phyloP scores from a whole-genome alignment of 305 asterid genomes.

The Fraxinus greggii region DNA sequence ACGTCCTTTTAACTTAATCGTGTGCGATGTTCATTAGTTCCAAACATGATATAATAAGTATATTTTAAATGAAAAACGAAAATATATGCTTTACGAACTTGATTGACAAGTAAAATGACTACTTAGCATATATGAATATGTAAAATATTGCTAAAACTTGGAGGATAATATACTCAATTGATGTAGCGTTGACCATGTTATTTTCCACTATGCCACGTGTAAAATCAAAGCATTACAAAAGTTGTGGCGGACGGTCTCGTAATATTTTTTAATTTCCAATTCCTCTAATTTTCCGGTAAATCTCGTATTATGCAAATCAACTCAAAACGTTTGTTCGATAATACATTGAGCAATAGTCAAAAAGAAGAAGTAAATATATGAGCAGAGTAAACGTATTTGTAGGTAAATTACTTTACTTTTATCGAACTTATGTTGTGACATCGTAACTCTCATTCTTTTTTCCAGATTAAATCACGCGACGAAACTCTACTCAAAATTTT shows the following conservation, averaged over 20 bases:
- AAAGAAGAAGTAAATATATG: background rate
- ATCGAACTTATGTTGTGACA: background rate
- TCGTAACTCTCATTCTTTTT: background rate
- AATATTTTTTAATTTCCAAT: background rate
- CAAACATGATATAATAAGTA: background rate
- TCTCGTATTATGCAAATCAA: background rate
- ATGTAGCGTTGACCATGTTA: background rate
- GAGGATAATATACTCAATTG: background rate
- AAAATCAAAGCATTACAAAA: background rate
- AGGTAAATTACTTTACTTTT: background rate
- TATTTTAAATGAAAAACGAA: background rate
- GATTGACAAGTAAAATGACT: constrained; percentile 18
- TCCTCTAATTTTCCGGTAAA: background rate
- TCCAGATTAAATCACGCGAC: constrained; percentile 7
- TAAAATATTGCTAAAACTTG: background rate
- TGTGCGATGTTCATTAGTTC: background rate
- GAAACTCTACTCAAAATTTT: background rate
- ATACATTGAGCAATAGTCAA: background rate
- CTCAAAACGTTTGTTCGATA: background rate
- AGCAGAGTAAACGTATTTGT: background rate
- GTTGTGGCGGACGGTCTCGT: background rate
- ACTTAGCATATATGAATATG: background rate
- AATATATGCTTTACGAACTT: background rate
- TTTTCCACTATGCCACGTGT: background rate
- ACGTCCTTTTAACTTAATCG: background rate